phyloP scores from a whole-genome alignment of 768 basidiomycete species.

The Termitomyces bulborhizus region DNA sequence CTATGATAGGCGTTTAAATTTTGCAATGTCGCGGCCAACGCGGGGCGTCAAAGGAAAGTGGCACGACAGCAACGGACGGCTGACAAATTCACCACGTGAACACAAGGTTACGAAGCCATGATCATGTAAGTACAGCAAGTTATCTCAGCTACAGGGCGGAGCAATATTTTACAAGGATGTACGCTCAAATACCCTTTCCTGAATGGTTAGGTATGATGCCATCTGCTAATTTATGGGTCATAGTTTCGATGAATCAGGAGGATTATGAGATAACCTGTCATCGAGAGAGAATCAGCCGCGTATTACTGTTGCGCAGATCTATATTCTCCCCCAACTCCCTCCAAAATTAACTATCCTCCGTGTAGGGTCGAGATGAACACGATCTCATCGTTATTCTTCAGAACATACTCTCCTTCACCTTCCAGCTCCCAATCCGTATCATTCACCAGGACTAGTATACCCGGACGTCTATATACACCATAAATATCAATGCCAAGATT shows the following conservation, averaged over 20 bases:
- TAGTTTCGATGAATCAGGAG: neutral
- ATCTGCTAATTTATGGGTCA: neutral
- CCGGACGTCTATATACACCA: conserved; percentile 63
- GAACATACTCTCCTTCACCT: conserved; percentile 80
- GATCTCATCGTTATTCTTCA: conserved; percentile 79
- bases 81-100: neutral
- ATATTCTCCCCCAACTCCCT: neutral
- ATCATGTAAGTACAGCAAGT: too few relatives aligned
- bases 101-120: too few relatives aligned
- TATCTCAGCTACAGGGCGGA: too few relatives aligned
- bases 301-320: neutral
- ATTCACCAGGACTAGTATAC: conserved; percentile 94
- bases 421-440: conserved; percentile 98
- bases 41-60: neutral
- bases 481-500: neutral
- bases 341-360: conserved; percentile 58
- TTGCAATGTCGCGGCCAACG: neutral
- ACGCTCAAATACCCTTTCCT: neutral
- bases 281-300: neutral
- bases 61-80: neutral
- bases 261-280: neutral
- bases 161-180: neutral
- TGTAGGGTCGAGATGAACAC: conserved; percentile 97
- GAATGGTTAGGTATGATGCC: neutral
- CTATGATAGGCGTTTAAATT: neutral